Evolutionary conservation across 2,329 filamentous ascomycete species (phyloP), one percentile per base, ranked within the genome.

Genomic region (Mycosphaerella arachidis): DNA sequence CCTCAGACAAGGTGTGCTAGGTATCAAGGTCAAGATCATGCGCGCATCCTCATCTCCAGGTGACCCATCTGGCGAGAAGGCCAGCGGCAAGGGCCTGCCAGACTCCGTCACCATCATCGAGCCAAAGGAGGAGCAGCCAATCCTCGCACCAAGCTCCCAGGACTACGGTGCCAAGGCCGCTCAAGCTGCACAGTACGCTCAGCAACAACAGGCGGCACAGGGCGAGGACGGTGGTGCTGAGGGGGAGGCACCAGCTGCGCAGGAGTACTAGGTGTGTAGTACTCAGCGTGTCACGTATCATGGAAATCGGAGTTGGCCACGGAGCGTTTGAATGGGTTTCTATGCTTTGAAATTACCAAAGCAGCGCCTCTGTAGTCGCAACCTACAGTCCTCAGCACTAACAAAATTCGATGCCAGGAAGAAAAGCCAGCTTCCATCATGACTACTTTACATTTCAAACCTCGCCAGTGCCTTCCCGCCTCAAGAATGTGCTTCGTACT

Each of bases 21-120:
- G 94, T 84, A 99, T 99, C 85, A 99, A 99, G 88, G 94, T 99
- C 82, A 99, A 99, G 92, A 99, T 99, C 84, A 99, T 99, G 94
- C 92, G 95, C 80, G 94, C 94, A 78, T 94, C 91, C 73, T 70
- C 69, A 43, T 70, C 70, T 16, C 71, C 71, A 53, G 61, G 59
- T 62, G 94, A 99, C 85, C 94, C 94, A 79, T 92, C 97, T 83
- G 94, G 94, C 88, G 99, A 99, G 89, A 87, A 91, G 75, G 92
- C 94, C 72, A 92, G 93, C 74, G 91, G 92, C 83, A 97, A 97
- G 88, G 88, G 92, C 71, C 91, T 99, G 69, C 94, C 94, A 72
- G 94, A 99, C 81, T 91, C 92, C 78, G 94, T 99, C 80, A 97
- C 93, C 79, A 94, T 99, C 82, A 96, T 97, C 81, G 94, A 99